Evolutionary conservation across 768 basidiomycete species (phyloP).

Genomic region (Paxillus ammoniavirescens): DNA sequence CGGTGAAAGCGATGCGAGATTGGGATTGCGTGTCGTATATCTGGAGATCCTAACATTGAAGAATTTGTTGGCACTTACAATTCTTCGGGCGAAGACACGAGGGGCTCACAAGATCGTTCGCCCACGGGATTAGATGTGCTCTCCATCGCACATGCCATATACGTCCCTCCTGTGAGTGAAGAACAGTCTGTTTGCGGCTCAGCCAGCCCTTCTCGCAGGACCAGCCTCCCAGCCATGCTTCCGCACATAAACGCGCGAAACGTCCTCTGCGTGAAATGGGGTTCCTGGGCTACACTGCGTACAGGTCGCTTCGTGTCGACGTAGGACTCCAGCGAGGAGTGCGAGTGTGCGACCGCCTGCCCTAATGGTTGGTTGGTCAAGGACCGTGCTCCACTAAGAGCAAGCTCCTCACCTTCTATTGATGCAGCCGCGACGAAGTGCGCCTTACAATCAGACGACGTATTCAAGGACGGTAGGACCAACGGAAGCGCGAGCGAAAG

Average conservation of each 20-base stretch:
- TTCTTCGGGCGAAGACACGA: neutral
- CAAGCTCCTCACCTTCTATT: slow-evolving; percentile 71
- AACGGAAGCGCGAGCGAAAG: slow-evolving; percentile 17
- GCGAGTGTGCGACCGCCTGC: slow-evolving; percentile 85
- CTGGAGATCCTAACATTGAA: slow-evolving; percentile 73
- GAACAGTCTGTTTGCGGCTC: slow-evolving; percentile 83
- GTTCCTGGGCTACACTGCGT: slow-evolving; percentile 86
- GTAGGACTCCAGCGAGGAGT: slow-evolving; percentile 79
- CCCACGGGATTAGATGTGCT: slow-evolving; percentile 89
- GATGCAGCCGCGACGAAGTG: slow-evolving; percentile 93
- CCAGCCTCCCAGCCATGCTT: slow-evolving; percentile 83
- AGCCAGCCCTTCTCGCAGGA: slow-evolving; percentile 91
- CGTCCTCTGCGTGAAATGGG: slow-evolving; percentile 76
- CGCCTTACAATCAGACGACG: slow-evolving; percentile 50
- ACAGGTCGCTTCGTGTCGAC: slow-evolving; percentile 91
- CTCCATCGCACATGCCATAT: slow-evolving; percentile 96
- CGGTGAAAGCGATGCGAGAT: slow-evolving; percentile 80
- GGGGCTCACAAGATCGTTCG: slow-evolving; percentile 76
- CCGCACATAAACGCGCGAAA: slow-evolving; percentile 86
- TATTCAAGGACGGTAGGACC: slow-evolving; percentile 5
- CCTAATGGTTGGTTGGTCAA: slow-evolving; percentile 48
- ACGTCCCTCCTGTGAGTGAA: slow-evolving; percentile 87
- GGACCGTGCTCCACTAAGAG: slow-evolving; percentile 52
- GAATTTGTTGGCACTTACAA: neutral
- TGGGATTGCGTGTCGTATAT: slow-evolving; percentile 84